phyloP scores from a whole-genome alignment of 192 early-diverging fungal genomes.

The Coemansia erecta region DNA sequence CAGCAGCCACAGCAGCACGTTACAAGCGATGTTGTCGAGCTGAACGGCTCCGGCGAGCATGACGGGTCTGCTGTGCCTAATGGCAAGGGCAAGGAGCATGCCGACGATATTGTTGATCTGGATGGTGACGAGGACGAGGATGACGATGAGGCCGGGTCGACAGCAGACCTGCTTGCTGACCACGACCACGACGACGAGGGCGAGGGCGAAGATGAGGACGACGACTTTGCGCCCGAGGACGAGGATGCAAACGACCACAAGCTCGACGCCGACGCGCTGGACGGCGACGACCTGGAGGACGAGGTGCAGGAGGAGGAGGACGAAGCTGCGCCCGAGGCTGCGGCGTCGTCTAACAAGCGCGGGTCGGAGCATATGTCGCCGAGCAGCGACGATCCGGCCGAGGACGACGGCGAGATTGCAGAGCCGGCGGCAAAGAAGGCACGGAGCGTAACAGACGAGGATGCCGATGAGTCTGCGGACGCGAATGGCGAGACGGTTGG shows the following conservation, averaged over 20 bases:
- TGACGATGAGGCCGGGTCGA: slow-evolving; percentile 1
- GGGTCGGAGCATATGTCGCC: slow-evolving; percentile 10
- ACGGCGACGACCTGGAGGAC: slow-evolving; percentile 13
- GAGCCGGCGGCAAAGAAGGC: slow-evolving; percentile 24
- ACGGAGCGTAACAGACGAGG: slow-evolving; percentile 7
- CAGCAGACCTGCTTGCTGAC: slow-evolving; percentile 24
- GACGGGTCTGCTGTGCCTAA: not conserved
- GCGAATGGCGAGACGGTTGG: not conserved
- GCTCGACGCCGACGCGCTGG: slow-evolving; percentile 23
- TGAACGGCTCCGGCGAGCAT: not conserved
- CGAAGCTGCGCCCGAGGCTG: slow-evolving; percentile 10
- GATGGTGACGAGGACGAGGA: slow-evolving; percentile 15
- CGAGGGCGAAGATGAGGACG: slow-evolving; percentile 30
- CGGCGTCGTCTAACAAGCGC: slow-evolving; percentile 4
- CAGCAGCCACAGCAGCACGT: slow-evolving; percentile 8
- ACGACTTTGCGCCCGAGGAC: slow-evolving; percentile 38
- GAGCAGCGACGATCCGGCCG: slow-evolving; percentile 1
- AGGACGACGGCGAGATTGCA: slow-evolving; percentile 5
- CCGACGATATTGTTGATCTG: not conserved
- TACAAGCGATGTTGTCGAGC: not conserved
- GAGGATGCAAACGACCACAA: slow-evolving; percentile 41
- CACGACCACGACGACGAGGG: slow-evolving; percentile 9
- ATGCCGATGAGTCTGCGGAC: not conserved
- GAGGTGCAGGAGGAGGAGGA: slow-evolving; percentile 5
- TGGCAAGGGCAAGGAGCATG: not conserved